A percentile compares a stretch with the other conserved stretches of the same genome.
Evolutionary conservation across 257 asterid genomes (phyloP).

Genomic region (Nicotiana noctiflora): DNA sequence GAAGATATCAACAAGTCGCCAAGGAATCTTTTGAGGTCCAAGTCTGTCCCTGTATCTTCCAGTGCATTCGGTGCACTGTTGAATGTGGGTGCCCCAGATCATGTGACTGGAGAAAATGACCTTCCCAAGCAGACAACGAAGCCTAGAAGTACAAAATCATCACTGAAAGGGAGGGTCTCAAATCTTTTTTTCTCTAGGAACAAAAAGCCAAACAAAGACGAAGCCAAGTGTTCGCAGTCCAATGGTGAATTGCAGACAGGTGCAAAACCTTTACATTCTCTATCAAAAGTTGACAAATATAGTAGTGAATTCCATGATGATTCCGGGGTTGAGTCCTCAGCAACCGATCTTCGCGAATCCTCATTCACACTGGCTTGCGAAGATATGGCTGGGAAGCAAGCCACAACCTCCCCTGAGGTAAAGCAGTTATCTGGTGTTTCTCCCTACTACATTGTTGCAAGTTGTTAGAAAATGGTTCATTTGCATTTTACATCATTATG

Average conservation of each 20-base stretch:
- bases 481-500: neutral
- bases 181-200: constrained; percentile 9
- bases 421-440: constrained; percentile 5
- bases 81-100: constrained; percentile 4
- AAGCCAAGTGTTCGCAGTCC: constrained; percentile 28
- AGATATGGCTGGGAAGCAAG: constrained; percentile 22
- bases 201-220: constrained; percentile 41
- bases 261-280: constrained; percentile 15
- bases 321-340: constrained; percentile 12
- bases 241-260: constrained; percentile 22
- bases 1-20: constrained; percentile 3
- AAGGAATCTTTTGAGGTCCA: constrained; percentile 15
- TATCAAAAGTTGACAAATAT: constrained; percentile 18
- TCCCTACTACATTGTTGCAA: neutral
- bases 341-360: constrained; percentile 25
- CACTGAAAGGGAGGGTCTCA: constrained; percentile 15
- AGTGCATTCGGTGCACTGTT: neutral
- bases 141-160: constrained; percentile 12
- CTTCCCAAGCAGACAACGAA: constrained; percentile 6
- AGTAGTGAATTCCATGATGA: constrained; percentile 20
- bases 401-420: constrained; percentile 49
- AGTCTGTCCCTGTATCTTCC: constrained; percentile 15
- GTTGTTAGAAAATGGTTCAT: neutral
- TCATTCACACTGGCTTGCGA: constrained; percentile 28
- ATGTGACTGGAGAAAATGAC: constrained; percentile 4